Evolutionary conservation across 2,329 filamentous ascomycete genomes (phyloP).

Genomic region (Aschersonia sp.): DNA sequence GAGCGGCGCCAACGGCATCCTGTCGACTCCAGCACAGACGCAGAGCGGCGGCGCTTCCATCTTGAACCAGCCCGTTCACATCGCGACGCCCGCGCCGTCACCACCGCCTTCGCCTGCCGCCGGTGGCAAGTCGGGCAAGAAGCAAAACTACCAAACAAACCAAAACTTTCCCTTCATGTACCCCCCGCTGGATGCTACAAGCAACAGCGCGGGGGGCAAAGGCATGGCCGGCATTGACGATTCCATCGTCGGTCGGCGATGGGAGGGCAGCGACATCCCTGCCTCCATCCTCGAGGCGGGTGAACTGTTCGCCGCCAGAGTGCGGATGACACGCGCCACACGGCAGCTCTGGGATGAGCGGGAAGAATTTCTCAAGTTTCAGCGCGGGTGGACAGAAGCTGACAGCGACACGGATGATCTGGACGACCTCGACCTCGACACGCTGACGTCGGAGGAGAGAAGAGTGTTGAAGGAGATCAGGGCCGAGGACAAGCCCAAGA

Average conservation of each 20-base stretch:
- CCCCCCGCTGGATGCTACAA: slow-evolving; percentile 76
- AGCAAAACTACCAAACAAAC: slow-evolving; percentile 98
- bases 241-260: slow-evolving; percentile 64
- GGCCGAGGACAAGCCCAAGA: slow-evolving; percentile 18
- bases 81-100: slow-evolving; percentile 93
- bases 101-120: slow-evolving; percentile 80
- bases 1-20: slow-evolving; percentile 45
- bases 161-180: slow-evolving; percentile 98
- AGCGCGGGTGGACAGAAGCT: slow-evolving; percentile 67
- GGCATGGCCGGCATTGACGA: slow-evolving; percentile 71
- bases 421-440: slow-evolving; percentile 31
- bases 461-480: slow-evolving; percentile 27
- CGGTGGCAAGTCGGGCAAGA: slow-evolving; percentile 89
- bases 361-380: slow-evolving; percentile 80
- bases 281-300: slow-evolving; percentile 92
- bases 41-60: slow-evolving; percentile 60
- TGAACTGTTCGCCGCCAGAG: slow-evolving; percentile 76
- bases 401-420: slow-evolving; percentile 25
- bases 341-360: slow-evolving; percentile 91
- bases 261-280: slow-evolving; percentile 90
- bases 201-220: slow-evolving; percentile 83
- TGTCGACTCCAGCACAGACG: slow-evolving; percentile 37
- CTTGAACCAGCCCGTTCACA: slow-evolving; percentile 89
- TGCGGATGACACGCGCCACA: slow-evolving; percentile 83
- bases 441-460: slow-evolving; percentile 25